A percentile compares a stretch with the other conserved stretches of the same genome.
These are phyloP conservation scores for Tetrahymena borealis DNA, from an alignment of 73 alveolate genomes.

Conservation along the genomic window DNA sequence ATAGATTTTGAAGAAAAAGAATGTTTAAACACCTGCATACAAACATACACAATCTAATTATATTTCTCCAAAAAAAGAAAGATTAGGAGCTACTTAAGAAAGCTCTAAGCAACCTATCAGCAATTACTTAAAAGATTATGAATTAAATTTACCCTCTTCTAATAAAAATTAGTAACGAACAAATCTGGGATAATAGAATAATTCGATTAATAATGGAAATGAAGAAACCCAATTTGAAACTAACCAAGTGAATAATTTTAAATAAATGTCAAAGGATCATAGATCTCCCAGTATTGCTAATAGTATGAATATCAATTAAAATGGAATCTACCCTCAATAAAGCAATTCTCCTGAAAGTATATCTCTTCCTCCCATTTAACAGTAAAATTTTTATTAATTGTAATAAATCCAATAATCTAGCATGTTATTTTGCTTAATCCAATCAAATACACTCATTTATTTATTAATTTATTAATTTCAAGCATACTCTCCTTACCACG, in stretches of 20 bases:
- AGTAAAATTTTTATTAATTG: not conserved
- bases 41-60: not conserved
- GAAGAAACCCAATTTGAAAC: not conserved
- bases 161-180: not conserved
- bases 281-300: not conserved
- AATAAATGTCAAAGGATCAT: not conserved
- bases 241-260: not conserved
- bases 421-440: too few species aligned
- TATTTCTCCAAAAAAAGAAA: not conserved
- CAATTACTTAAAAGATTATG: not conserved
- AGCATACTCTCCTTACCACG: too few species aligned
- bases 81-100: not conserved
- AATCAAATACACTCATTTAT: too few species aligned
- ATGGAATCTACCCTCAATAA: not conserved
- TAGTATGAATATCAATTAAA: not conserved
- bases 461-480: too few species aligned
- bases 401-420: not conserved
- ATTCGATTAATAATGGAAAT: not conserved
- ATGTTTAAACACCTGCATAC: not conserved
- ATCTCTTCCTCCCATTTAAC: not conserved
- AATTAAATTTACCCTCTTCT: not conserved
- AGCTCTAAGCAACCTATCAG: not conserved
- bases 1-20: not conserved
- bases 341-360: not conserved
- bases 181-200: not conserved